phyloP scores from a whole-genome alignment of 2,329 filamentous ascomycete species.

The Ophiostoma tasmaniense region DNA sequence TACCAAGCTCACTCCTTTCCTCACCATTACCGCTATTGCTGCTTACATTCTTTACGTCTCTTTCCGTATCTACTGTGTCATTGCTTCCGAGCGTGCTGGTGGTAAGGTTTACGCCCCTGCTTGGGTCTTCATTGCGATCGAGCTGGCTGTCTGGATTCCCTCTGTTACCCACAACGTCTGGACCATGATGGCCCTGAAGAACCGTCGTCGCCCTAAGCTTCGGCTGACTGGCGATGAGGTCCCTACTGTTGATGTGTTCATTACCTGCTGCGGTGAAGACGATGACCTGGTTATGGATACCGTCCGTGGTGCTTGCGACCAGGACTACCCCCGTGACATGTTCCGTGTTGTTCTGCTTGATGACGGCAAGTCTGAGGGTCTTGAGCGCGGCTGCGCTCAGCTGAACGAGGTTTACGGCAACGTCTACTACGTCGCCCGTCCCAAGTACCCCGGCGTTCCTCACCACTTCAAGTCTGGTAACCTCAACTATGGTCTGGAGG shows the following conservation, averaged over 20 bases:
- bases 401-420: conserved; percentile 39
- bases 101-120: conserved; percentile 34
- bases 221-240: conserved; percentile 39
- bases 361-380: conserved; percentile 39
- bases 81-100: conserved; percentile 38
- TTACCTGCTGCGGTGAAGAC: conserved; percentile 51
- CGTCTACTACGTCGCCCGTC: conserved; percentile 44
- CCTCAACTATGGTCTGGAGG: conserved; percentile 50
- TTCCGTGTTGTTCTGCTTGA: conserved; percentile 51
- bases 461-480: conserved; percentile 59
- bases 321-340: conserved; percentile 45
- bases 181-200: conserved; percentile 50
- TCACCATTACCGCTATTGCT: conserved; percentile 33
- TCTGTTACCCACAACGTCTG: conserved; percentile 49
- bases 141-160: conserved; percentile 45
- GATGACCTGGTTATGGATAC: conserved; percentile 49
- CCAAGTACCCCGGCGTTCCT: conserved; percentile 39
- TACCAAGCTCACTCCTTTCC: conserved; percentile 31
- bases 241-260: conserved; percentile 47
- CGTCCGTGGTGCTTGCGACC: conserved; percentile 41
- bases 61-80: conserved; percentile 45
- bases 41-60: conserved; percentile 38
- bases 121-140: conserved; percentile 42
- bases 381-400: conserved; percentile 30
- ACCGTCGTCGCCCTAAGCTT: conserved; percentile 43